Conservation (phyloP, 2,329 filamentous ascomycete genomes). For the Fusarium globosum region DNA sequence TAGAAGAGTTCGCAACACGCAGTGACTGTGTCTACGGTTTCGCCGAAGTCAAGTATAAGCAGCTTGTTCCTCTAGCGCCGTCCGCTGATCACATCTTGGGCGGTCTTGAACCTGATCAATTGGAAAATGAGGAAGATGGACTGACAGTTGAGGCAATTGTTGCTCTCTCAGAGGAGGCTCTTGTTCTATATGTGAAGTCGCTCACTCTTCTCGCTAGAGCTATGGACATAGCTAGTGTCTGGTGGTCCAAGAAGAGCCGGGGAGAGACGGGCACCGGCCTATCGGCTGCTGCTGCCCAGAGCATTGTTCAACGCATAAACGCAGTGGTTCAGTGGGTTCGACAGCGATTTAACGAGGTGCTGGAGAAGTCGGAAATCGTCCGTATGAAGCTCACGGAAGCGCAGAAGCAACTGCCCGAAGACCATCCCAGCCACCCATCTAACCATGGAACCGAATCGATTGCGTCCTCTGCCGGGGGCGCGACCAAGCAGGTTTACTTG, state of each 20-base stretch:
- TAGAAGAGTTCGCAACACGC: conserved; percentile 91
- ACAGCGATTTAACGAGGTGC: conserved; percentile 92
- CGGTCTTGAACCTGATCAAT: conserved; percentile 66
- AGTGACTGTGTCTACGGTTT: conserved; percentile 98
- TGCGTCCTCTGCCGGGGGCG: conserved; percentile 68
- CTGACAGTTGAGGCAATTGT: conserved; percentile 89
- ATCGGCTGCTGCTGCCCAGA: conserved; percentile 57
- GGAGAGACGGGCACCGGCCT: conserved; percentile 62
- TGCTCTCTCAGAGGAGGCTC: conserved; percentile 88
- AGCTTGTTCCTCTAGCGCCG: conserved; percentile 89
- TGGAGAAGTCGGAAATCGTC: conserved; percentile 97
- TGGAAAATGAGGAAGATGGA: conserved; percentile 72
- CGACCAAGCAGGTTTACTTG: conserved; percentile 82
- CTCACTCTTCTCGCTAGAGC: conserved; percentile 89
- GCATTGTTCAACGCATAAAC: conserved; percentile 79
- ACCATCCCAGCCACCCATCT: conserved; percentile 86
- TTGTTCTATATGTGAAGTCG: conserved; percentile 96
- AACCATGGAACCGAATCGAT: conserved; percentile 74
- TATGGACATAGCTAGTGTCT: conserved; percentile 93
- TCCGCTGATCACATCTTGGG: conserved; percentile 78
- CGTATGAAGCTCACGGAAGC: conserved; percentile 87
- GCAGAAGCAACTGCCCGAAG: conserved; percentile 82
- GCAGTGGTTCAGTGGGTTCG: conserved; percentile 96
- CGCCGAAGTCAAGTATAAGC: conserved; percentile 98
- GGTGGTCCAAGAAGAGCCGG: conserved; percentile 87